phyloP scores from a whole-genome alignment of 192 early-diverging fungal genomes.

The Coemansia sp. region DNA sequence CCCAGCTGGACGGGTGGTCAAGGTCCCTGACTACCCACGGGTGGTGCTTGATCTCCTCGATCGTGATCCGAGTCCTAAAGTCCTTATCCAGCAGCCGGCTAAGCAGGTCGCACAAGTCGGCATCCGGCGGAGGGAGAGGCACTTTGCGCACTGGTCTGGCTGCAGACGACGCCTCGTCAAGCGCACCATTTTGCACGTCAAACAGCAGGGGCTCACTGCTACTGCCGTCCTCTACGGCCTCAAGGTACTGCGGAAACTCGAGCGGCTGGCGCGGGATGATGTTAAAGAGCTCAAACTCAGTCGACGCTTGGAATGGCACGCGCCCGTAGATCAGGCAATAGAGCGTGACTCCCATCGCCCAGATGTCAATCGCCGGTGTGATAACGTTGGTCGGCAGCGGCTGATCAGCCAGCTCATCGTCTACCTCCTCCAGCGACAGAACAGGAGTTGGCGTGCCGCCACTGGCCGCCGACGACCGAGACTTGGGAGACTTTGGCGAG shows the following conservation, averaged over 20 bases:
- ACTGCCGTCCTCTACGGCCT: slow-evolving; percentile 16
- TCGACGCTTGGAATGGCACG: slow-evolving; percentile 92
- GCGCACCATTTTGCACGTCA: background rate
- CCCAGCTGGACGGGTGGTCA: slow-evolving; percentile 68
- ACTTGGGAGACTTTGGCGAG: slow-evolving; percentile 25
- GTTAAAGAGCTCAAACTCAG: slow-evolving; percentile 95
- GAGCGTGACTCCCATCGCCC: slow-evolving; percentile 96
- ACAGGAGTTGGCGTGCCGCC: slow-evolving; percentile 1
- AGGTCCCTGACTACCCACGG: slow-evolving; percentile 86
- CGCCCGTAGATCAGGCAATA: slow-evolving; percentile 92
- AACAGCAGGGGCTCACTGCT: slow-evolving; percentile 16
- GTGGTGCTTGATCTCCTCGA: slow-evolving; percentile 91
- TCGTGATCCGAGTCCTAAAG: slow-evolving; percentile 76
- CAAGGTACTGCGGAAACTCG: slow-evolving; percentile 54
- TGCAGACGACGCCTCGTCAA: slow-evolving; percentile 5
- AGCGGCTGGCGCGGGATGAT: slow-evolving; percentile 78
- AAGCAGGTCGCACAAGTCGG: slow-evolving; percentile 74
- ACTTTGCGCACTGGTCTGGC: slow-evolving; percentile 9
- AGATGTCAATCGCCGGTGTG: slow-evolving; percentile 92
- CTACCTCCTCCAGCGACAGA: slow-evolving; percentile 22
- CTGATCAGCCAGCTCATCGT: slow-evolving; percentile 18
- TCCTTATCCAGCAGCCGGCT: slow-evolving; percentile 83
- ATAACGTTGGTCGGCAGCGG: slow-evolving; percentile 60
- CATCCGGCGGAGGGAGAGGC: slow-evolving; percentile 54
- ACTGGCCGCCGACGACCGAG: slow-evolving; percentile 8